Evolutionary conservation across 495 filamentous ascomycete genomes (phyloP).

Genomic region (Aspergillus cavernicola): DNA sequence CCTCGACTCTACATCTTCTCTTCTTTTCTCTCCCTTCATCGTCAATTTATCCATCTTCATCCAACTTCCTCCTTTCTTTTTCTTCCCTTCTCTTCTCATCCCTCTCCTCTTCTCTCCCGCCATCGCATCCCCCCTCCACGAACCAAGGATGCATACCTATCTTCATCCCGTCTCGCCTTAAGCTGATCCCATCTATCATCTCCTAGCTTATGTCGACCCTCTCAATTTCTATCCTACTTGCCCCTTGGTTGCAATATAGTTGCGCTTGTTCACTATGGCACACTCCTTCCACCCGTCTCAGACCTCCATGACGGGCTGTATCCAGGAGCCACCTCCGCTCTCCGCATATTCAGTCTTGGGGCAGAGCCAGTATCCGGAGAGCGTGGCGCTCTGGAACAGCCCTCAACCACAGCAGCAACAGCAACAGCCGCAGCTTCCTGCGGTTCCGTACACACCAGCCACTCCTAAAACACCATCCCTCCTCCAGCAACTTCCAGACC

Average conservation of each 20-base stretch:
- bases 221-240: constrained; percentile 1
- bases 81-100: neutral
- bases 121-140: constrained; percentile 1
- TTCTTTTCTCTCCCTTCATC: constrained; percentile 1
- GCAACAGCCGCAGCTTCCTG: constrained; percentile 11
- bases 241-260: constrained; percentile 18
- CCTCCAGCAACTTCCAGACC: constrained; percentile 49
- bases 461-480: constrained; percentile 27
- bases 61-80: constrained; percentile 5
- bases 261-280: constrained; percentile 27
- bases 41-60: constrained; percentile 3
- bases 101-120: constrained; percentile 4
- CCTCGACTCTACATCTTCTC: neutral
- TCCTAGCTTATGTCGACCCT: constrained; percentile 16
- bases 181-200: constrained; percentile 8
- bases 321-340: constrained; percentile 21
- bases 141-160: constrained; percentile 10
- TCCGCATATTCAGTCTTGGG: constrained; percentile 38
- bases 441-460: constrained; percentile 23
- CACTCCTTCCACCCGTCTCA: constrained; percentile 33
- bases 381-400: constrained; percentile 43
- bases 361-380: constrained; percentile 37
- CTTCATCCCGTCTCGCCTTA: neutral
- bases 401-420: constrained; percentile 21
- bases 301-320: constrained; percentile 29